Conservation (phyloP, 495 filamentous ascomycete genomes). For the Barbatosphaeria neglecta region DNA sequence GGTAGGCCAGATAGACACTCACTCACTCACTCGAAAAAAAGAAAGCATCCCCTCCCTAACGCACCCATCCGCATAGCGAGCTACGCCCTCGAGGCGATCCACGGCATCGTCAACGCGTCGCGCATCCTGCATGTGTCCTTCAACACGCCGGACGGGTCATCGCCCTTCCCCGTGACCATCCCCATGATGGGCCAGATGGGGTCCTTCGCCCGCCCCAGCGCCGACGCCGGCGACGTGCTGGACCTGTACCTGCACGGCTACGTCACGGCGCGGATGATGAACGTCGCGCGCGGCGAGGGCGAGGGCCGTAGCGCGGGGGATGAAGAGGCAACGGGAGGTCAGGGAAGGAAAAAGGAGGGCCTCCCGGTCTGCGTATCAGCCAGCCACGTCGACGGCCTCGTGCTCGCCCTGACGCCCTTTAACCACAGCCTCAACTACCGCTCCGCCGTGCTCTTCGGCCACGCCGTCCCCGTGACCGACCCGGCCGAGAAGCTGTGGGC, state of each 20-base stretch:
- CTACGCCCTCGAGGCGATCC: conserved; percentile 68
- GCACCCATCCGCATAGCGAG: conserved; percentile 34
- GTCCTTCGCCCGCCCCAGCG: conserved; percentile 52
- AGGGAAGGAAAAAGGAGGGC: conserved; percentile 18
- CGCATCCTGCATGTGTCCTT: conserved; percentile 81
- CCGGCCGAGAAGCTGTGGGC: conserved; percentile 68
- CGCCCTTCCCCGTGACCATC: conserved; percentile 64
- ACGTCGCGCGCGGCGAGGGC: conserved; percentile 40
- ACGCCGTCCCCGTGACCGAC: conserved; percentile 55
- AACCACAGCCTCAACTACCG: conserved; percentile 84
- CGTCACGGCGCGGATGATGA: conserved; percentile 68
- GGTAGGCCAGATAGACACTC: conserved; percentile 31
- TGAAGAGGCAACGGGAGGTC: too few species aligned
- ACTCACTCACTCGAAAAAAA: background rate
- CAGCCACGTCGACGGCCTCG: conserved; percentile 59
- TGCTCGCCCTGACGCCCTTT: conserved; percentile 68
- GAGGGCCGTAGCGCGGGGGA: too few species aligned
- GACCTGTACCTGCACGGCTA: conserved; percentile 88
- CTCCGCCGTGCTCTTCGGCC: conserved; percentile 67
- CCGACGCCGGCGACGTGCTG: conserved; percentile 49
- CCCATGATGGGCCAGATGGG: conserved; percentile 87
- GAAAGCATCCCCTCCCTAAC: background rate
- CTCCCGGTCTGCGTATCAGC: conserved; percentile 54
- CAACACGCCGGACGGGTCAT: conserved; percentile 41
- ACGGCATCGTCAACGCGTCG: conserved; percentile 65